Conservation (phyloP, 1,139 yeast species). For the Kurtzmaniella quercitrusa region DNA sequence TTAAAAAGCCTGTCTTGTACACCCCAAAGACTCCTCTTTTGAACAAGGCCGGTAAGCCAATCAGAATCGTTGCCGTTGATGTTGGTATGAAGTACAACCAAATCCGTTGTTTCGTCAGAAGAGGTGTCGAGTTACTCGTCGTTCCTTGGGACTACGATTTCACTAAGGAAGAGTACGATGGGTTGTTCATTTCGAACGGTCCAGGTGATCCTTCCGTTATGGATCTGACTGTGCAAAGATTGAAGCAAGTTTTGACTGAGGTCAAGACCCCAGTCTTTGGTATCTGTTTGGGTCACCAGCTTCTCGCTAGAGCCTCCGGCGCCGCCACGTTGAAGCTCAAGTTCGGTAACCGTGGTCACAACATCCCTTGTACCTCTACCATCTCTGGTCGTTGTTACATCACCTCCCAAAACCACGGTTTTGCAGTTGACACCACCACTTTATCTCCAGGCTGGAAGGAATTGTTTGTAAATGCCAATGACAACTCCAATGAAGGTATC, state of each 20-base stretch:
- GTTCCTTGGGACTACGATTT: conserved; percentile 96
- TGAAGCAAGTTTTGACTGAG: conserved; percentile 52
- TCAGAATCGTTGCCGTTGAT: conserved; percentile 87
- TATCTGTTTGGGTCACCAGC: conserved; percentile 98
- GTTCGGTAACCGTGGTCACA: conserved; percentile 99
- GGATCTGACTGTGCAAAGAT: conserved; percentile 57
- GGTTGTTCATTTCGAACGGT: conserved; percentile 94
- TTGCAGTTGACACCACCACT: conserved; percentile 83
- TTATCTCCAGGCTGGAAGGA: conserved; percentile 85
- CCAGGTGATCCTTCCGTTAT: conserved; percentile 98
- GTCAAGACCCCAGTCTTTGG: conserved; percentile 85
- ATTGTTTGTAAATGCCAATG: conserved; percentile 92
- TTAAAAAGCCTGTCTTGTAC: conserved; percentile 69
- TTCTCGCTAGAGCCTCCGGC: conserved; percentile 93
- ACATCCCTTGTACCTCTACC: conserved; percentile 94
- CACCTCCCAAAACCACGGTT: conserved; percentile 99
- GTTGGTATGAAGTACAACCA: conserved; percentile 99
- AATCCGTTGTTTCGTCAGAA: conserved; percentile 90
- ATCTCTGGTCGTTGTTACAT: conserved; percentile 96
- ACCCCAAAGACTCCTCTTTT: conserved; percentile 55
- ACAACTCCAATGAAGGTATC: conserved; percentile 98
- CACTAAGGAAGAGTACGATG: conserved; percentile 75
- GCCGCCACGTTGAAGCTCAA: conserved; percentile 88
- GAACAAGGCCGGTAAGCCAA: conserved; percentile 67
- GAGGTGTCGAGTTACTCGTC: conserved; percentile 94